A percentile compares a stretch with the other conserved stretches of the same genome.
phyloP scores from a whole-genome alignment of 441 rosid species.

The Dalechampia spathulata region DNA sequence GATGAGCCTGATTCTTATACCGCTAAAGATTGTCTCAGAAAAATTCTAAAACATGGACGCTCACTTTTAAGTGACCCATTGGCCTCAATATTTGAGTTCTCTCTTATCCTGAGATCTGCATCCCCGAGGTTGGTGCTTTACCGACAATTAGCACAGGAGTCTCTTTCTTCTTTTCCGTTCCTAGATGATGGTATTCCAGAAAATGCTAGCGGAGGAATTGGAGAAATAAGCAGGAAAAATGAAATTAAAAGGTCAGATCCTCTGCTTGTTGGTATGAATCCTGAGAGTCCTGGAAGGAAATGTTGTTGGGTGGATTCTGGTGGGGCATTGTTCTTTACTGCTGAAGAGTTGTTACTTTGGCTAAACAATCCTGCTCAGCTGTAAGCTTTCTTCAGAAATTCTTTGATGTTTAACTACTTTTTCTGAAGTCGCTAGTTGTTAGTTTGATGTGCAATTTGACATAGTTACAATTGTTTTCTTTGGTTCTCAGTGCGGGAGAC shows the following conservation, averaged over 20 bases:
- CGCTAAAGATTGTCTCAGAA: slow-evolving; percentile 74
- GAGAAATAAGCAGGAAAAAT: slow-evolving; percentile 21
- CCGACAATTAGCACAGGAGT: slow-evolving; percentile 89
- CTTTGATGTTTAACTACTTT: slow-evolving; percentile 7
- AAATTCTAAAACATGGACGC: slow-evolving; percentile 48
- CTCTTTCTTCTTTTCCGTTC: slow-evolving; percentile 87
- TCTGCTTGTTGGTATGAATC: slow-evolving; percentile 52
- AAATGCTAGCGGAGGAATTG: slow-evolving; percentile 20
- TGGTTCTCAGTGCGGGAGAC: slow-evolving; percentile 47
- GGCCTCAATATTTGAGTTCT: slow-evolving; percentile 76
- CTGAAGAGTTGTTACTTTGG: slow-evolving; percentile 61
- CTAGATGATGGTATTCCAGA: slow-evolving; percentile 45
- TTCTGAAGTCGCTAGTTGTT: background rate
- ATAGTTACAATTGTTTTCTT: slow-evolving; percentile 17
- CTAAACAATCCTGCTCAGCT: slow-evolving; percentile 36
- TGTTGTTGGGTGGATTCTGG: slow-evolving; percentile 99
- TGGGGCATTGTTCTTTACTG: slow-evolving; percentile 66
- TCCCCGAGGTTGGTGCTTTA: slow-evolving; percentile 91
- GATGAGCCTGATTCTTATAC: slow-evolving; percentile 44
- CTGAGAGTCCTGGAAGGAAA: slow-evolving; percentile 50
- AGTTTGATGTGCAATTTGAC: slow-evolving; percentile 8
- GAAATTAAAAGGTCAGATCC: slow-evolving; percentile 33
- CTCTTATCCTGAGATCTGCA: slow-evolving; percentile 82
- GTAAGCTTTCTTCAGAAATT: slow-evolving; percentile 34
- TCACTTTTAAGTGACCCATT: slow-evolving; percentile 51